Conservation (phyloP, 2,329 filamentous ascomycete species). For the Scortechinia acanthostroma region DNA sequence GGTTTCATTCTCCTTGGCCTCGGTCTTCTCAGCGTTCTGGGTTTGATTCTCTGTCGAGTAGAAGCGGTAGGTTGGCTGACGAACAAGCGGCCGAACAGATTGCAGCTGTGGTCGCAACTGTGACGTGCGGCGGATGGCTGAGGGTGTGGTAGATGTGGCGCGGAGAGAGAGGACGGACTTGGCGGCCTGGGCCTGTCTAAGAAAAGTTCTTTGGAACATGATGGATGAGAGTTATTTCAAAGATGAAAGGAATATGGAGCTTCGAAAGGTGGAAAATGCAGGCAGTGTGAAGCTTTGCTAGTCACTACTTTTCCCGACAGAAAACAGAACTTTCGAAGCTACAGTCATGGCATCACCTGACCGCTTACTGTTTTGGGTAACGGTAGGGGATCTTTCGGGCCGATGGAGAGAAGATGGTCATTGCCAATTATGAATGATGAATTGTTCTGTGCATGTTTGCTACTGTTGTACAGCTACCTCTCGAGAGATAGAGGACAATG, state of each 20-base stretch:
- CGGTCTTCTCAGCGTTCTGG: no score
- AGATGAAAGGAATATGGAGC: no score
- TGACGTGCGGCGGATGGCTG: background rate
- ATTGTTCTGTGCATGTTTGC: no score
- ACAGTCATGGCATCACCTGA: background rate
- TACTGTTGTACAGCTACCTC: no score
- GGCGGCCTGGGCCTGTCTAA: conserved; percentile 2
- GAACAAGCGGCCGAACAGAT: background rate
- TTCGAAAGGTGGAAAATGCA: no score
- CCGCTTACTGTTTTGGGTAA: no score
- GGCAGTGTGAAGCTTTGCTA: no score
- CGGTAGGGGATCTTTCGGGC: no score
- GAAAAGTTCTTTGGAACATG: background rate
- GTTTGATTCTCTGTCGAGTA: background rate
- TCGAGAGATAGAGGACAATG: no score
- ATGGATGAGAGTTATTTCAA: background rate
- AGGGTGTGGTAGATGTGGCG: background rate
- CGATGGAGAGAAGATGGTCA: no score
- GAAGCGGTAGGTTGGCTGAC: background rate
- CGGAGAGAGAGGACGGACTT: background rate
- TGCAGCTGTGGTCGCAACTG: background rate
- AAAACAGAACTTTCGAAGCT: conserved; percentile 1
- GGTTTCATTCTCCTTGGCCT: background rate
- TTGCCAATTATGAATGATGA: no score
- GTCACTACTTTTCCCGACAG: no score